These are phyloP conservation scores for Xerocomellus amylosporus DNA, from an alignment of 768 basidiomycete species.

Conservation along the genomic window DNA sequence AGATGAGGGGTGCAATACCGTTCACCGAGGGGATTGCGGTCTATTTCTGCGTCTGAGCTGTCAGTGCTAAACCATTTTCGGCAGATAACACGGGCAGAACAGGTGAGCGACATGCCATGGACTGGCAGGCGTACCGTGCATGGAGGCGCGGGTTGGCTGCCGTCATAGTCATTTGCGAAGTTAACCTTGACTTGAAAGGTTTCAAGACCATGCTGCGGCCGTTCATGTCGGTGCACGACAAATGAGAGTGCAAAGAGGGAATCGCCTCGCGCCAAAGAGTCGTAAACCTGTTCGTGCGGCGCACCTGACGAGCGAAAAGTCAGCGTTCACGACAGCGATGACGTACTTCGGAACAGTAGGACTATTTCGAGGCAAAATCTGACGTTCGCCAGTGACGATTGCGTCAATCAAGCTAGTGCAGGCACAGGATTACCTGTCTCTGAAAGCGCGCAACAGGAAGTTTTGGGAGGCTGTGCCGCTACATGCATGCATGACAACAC, in stretches of 20 bases:
- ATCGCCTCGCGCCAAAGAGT: constrained; percentile 14
- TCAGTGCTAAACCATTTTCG: constrained; percentile 22
- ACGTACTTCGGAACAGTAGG: constrained; percentile 25
- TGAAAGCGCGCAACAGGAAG: constrained; percentile 1
- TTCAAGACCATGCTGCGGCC: constrained; percentile 18
- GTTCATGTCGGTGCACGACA: constrained; percentile 12
- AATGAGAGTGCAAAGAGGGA: constrained; percentile 20
- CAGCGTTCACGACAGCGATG: constrained; percentile 21
- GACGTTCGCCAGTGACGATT: constrained; percentile 13
- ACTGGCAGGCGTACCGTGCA: constrained; percentile 17
- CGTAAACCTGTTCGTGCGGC: constrained; percentile 12
- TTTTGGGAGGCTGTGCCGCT: constrained; percentile 9
- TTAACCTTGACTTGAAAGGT: constrained; percentile 13
- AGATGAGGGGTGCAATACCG: background rate
- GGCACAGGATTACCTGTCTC: constrained; percentile 14
- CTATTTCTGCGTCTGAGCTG: constrained; percentile 25
- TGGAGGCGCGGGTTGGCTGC: constrained; percentile 18
- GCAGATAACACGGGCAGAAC: constrained; percentile 17
- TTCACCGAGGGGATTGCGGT: background rate
- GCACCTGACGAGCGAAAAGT: constrained; percentile 7
- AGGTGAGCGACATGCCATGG: constrained; percentile 17
- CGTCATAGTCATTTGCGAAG: constrained; percentile 16
- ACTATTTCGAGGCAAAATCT: constrained; percentile 26
- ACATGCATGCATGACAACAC: constrained; percentile 14
- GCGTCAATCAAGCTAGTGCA: constrained; percentile 10